These are phyloP conservation scores for Wickerhamomyces subpelliculosus DNA, from an alignment of 805 yeast species.

Conservation along the genomic window DNA sequence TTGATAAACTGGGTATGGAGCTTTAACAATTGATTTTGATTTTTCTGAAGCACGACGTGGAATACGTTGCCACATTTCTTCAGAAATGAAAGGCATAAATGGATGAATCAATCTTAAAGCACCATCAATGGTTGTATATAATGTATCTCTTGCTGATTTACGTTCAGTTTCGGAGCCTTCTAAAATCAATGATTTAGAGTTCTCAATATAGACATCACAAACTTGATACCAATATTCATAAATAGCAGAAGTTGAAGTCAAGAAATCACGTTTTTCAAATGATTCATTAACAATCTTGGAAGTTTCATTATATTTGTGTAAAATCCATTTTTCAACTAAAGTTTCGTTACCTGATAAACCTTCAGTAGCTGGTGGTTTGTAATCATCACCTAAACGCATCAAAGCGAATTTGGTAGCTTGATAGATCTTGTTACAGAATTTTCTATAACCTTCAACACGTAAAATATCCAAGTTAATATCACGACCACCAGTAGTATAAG, in stretches of 20 bases:
- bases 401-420: slow-evolving; percentile 97
- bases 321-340: slow-evolving; percentile 93
- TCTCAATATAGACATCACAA: slow-evolving; percentile 97
- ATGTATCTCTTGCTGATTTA: slow-evolving; percentile 87
- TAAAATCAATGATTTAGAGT: slow-evolving; percentile 84
- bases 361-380: slow-evolving; percentile 65
- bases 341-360: slow-evolving; percentile 73
- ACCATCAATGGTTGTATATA: slow-evolving; percentile 87
- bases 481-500: slow-evolving; percentile 97
- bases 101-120: slow-evolving; percentile 93
- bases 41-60: slow-evolving; percentile 77
- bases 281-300: slow-evolving; percentile 56
- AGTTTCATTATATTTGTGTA: slow-evolving; percentile 74
- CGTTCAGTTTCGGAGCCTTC: slow-evolving; percentile 85
- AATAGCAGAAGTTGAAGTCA: slow-evolving; percentile 77
- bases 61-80: slow-evolving; percentile 98
- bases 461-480: slow-evolving; percentile 93
- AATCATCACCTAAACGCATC: slow-evolving; percentile 86
- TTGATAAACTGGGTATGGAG: slow-evolving; percentile 67
- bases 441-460: slow-evolving; percentile 98
- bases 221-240: slow-evolving; percentile 94
- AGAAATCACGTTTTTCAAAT: slow-evolving; percentile 82
- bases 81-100: slow-evolving; percentile 96
- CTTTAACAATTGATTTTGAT: slow-evolving; percentile 67
- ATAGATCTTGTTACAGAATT: slow-evolving; percentile 98